Base-by-base conservation (phyloP, 2,329 filamentous ascomycete genomes). In the Aurifilum marmelostoma region DNA sequence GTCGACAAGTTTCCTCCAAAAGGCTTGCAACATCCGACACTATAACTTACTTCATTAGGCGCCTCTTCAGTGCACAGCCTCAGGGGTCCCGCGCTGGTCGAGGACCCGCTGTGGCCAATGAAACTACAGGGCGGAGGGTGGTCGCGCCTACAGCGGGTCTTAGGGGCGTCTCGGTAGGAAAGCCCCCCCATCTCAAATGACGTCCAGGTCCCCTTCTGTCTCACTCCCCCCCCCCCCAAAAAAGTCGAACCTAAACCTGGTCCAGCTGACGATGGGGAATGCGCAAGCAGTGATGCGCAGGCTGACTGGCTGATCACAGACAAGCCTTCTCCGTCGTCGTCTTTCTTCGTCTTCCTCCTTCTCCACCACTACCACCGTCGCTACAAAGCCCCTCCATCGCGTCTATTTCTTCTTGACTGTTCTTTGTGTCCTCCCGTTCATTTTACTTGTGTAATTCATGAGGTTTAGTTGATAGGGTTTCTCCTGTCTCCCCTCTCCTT, bases 101-200 rank as follows among this genome's bases (percentile, higher is more conserved):
- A 2, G 18, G 56, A 59, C 37, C 59, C 59, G 59, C 59, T 62
- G 59, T 43, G 59, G 59, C 59, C 37, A 62, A 62, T 43, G 59
- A 43, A 27, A 43, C 37, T 7, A 12, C 56, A n/a, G 14, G 6
- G 56, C 4, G 18, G 8, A 12, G 18, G 54, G 14, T 6, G 29
- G 29, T 18, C n/a, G n/a, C 16, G 6, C 14, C 9, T 32, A 16
- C 34, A 21, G 41, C 41, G 16, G 54, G 29, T n/a, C 54, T 34
- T 29, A 59, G 32, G 24, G 24, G n/a, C 1, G 50, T 16, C 50
- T 29, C 32, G 16, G 29, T 3, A 18, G 16, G n/a, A n/a, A n/a
- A n/a, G n/a, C n/a, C n/a, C 14, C 16, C 54, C 27, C 54, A 21
- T 18, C 27, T 12, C 14, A 8, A 34, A 59, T 59, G 56, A 59